These are phyloP conservation scores for Fusarium sp. DNA, from an alignment of 2,329 filamentous ascomycete species.

Conservation along the genomic window DNA sequence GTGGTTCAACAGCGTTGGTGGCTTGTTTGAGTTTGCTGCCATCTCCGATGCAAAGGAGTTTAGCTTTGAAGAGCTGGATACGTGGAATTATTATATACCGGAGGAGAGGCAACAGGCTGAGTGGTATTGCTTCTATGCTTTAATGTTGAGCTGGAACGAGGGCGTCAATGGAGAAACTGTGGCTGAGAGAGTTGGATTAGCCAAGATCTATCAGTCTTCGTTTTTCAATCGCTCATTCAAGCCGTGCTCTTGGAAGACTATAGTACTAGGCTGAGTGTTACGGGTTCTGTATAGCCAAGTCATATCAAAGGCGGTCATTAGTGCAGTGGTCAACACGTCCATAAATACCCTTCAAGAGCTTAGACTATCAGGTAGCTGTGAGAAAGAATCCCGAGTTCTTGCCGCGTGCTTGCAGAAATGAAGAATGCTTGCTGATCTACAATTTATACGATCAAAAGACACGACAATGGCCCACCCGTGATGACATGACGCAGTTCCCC, in stretches of 20 bases:
- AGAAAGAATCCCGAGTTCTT: background rate
- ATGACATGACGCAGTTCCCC: background rate
- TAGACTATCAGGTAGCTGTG: background rate
- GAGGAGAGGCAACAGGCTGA: background rate
- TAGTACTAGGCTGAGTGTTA: background rate
- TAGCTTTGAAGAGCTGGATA: background rate
- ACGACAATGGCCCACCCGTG: background rate
- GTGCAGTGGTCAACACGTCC: too few relatives aligned
- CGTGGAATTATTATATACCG: background rate
- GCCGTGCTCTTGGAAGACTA: background rate
- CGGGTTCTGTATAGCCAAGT: too few relatives aligned
- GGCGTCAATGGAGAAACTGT: background rate
- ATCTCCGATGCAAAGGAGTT: background rate
- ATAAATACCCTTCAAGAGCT: too few relatives aligned
- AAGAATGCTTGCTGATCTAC: background rate
- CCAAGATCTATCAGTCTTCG: background rate
- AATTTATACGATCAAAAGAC: background rate
- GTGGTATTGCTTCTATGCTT: background rate
- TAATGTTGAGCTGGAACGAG: background rate
- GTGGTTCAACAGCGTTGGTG: background rate
- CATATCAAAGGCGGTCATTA: too few relatives aligned
- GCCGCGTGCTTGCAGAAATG: background rate
- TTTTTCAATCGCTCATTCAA: background rate
- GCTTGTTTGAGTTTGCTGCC: background rate
- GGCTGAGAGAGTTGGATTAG: background rate